Percentiles rank a stretch among this genome's conserved stretches.
Conservation (phyloP, 257 asterid genomes). For the Capsicum chinense region DNA sequence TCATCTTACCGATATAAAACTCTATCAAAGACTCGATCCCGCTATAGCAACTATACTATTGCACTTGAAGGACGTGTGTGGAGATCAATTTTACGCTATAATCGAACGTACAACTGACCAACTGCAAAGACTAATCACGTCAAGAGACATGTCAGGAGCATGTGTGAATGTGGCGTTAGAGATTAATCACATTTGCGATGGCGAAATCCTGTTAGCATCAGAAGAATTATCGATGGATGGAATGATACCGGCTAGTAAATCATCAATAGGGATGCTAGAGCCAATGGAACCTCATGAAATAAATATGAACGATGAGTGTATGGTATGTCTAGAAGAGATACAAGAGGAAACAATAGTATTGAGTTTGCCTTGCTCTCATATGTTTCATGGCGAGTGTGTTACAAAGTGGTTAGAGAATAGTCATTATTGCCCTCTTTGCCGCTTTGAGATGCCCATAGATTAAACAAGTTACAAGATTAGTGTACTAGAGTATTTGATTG, state of each 20-base stretch:
- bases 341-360: background rate
- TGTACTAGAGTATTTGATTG: too few species aligned
- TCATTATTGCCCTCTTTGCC: conserved; percentile 35
- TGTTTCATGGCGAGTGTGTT: conserved; percentile 32
- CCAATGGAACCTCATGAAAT: background rate
- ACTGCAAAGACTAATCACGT: background rate
- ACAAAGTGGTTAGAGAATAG: conserved; percentile 20
- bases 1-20: background rate
- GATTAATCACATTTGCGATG: background rate
- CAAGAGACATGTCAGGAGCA: background rate
- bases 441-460: background rate
- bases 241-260: background rate
- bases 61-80: background rate
- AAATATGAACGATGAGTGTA: background rate
- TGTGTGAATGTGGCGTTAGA: background rate
- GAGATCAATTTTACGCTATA: background rate
- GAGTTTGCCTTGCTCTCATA: conserved; percentile 32
- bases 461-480: background rate
- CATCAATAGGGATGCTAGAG: background rate
- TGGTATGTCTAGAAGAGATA: background rate
- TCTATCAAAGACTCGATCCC: too few species aligned
- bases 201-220: background rate
- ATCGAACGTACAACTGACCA: background rate
- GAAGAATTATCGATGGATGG: background rate
- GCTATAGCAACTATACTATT: background rate